Percentiles rank a stretch among this genome's conserved stretches.
Conservation (phyloP, 352 stramenopile genomes). For the Phytophthora syringae region DNA sequence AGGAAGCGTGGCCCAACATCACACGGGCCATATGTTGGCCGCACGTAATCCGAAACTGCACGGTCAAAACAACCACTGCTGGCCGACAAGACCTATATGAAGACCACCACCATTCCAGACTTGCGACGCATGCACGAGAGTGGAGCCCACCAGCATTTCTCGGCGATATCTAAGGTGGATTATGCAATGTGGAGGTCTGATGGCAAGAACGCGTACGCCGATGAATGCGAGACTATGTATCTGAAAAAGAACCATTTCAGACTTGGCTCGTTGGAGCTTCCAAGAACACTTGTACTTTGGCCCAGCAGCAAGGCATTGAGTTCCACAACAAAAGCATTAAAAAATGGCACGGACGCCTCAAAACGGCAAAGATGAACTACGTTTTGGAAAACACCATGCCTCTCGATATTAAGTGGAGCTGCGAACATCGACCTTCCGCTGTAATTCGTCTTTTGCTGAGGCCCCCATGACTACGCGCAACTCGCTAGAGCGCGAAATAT, state of each 20-base stretch:
- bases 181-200: not conserved
- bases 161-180: not conserved
- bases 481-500: not conserved
- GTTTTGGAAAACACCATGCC: not conserved
- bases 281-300: not conserved
- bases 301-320: not conserved
- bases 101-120: not conserved
- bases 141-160: not conserved
- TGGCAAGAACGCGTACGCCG: not conserved
- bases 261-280: not conserved
- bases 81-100: not conserved
- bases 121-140: not conserved
- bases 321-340: not conserved
- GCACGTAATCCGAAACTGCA: not conserved
- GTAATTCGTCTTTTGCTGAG: not conserved
- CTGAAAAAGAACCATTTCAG: not conserved
- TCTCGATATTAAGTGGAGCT: not conserved
- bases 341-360: not conserved
- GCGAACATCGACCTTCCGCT: not conserved
- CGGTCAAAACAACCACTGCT: not conserved
- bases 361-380: not conserved
- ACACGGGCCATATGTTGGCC: not conserved
- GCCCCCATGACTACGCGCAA: not conserved
- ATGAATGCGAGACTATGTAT: not conserved
- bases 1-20: not conserved